Percentiles rank a stretch among this genome's conserved stretches.
These are phyloP conservation scores for Acrocalymma vagum DNA, from an alignment of 2,329 filamentous ascomycete species.

Conservation along the genomic window DNA sequence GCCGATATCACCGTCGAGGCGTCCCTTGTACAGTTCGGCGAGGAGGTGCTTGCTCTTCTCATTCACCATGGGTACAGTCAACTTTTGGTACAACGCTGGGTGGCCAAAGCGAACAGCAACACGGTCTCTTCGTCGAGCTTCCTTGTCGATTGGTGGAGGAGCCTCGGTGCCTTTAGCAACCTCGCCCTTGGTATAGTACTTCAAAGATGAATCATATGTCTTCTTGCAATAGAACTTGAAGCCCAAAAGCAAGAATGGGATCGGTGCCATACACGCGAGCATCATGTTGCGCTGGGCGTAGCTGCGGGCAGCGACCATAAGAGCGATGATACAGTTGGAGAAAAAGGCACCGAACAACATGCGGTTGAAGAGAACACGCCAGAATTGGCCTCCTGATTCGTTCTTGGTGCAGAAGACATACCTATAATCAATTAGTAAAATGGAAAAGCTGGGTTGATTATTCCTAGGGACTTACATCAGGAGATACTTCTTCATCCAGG, in stretches of 20 bases:
- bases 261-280: slow-evolving; percentile 74
- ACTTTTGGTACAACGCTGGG: slow-evolving; percentile 85
- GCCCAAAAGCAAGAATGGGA: slow-evolving; percentile 78
- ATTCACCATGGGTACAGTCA: slow-evolving; percentile 96
- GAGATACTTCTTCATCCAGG: slow-evolving; percentile 93
- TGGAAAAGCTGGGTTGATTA: not conserved
- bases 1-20: slow-evolving; percentile 68
- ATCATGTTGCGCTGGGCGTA: slow-evolving; percentile 53
- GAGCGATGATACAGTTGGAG: slow-evolving; percentile 78
- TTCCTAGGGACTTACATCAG: slow-evolving; percentile 68
- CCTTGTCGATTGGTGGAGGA: slow-evolving; percentile 50
- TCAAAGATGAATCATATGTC: slow-evolving; percentile 79
- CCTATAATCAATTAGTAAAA: slow-evolving; percentile 26
- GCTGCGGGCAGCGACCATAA: slow-evolving; percentile 77
- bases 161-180: slow-evolving; percentile 59
- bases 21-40: slow-evolving; percentile 84
- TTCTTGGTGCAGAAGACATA: slow-evolving; percentile 96
- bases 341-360: slow-evolving; percentile 83
- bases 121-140: slow-evolving; percentile 65
- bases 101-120: slow-evolving; percentile 85
- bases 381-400: slow-evolving; percentile 92
- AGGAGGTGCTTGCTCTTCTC: slow-evolving; percentile 88
- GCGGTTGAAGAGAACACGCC: slow-evolving; percentile 93
- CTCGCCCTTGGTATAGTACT: slow-evolving; percentile 78
- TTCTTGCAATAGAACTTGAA: slow-evolving; percentile 88